Conservation (phyloP, 2,329 filamentous ascomycete genomes). For the Helminthosporium solani region DNA sequence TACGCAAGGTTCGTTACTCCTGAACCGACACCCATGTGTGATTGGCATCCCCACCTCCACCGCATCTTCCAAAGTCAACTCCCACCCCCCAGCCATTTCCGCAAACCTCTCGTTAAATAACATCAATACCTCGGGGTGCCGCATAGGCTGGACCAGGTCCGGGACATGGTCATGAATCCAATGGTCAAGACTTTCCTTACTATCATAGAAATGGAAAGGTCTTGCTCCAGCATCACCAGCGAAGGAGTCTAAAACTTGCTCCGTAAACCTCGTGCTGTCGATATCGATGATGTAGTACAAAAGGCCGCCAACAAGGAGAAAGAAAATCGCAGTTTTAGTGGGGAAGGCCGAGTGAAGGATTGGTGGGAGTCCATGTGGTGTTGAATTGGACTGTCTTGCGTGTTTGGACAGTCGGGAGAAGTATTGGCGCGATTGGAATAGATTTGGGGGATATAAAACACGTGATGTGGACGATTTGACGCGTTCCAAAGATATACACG, state of each 20-base stretch:
- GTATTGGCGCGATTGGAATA: not conserved
- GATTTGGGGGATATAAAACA: constrained; percentile 5
- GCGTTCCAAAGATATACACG: constrained; percentile 7
- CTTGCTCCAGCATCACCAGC: constrained; percentile 14
- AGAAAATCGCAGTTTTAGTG: constrained; percentile 31
- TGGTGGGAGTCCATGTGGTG: not conserved
- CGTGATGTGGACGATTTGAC: constrained; percentile 18
- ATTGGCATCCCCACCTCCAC: constrained; percentile 27
- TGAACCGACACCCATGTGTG: constrained; percentile 34
- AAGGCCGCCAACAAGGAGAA: constrained; percentile 22
- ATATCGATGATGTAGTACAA: constrained; percentile 29
- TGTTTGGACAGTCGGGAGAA: not conserved
- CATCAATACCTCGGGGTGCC: constrained; percentile 20
- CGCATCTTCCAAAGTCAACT: constrained; percentile 28
- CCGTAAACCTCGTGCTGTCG: constrained; percentile 20
- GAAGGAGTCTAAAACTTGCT: constrained; percentile 20
- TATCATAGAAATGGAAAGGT: constrained; percentile 29
- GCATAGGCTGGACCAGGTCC: constrained; percentile 19
- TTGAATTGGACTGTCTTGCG: not conserved
- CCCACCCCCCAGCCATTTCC: constrained; percentile 29
- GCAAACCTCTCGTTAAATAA: constrained; percentile 28
- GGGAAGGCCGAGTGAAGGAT: constrained; percentile 33
- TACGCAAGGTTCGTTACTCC: constrained; percentile 33
- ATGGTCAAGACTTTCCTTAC: constrained; percentile 31
- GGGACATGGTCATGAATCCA: constrained; percentile 26